A percentile compares a stretch with the other conserved stretches of the same genome.
phyloP scores from a whole-genome alignment of 345 rosid species.

The Citrus sp. region DNA sequence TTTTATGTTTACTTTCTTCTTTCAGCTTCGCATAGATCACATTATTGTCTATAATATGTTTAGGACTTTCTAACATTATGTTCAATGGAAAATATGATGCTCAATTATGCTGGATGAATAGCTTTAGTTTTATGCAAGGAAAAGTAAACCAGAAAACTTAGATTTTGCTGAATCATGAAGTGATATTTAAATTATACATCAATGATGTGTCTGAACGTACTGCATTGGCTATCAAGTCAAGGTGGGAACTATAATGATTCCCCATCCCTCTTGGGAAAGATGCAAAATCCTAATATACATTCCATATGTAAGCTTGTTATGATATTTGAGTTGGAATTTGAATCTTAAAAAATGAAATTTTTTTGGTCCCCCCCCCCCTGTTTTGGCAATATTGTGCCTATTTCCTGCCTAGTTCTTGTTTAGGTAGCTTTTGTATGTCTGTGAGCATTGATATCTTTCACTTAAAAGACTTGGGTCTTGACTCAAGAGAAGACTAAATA shows the following conservation, averaged over 20 bases:
- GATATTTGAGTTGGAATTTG: not conserved
- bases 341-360: not conserved
- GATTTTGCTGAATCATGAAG: not conserved
- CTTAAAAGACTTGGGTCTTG: not conserved
- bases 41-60: not conserved
- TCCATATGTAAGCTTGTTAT: not conserved
- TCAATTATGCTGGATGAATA: not conserved
- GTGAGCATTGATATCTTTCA: not conserved
- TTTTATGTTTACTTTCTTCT: conserved; percentile 9
- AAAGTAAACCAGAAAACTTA: not conserved
- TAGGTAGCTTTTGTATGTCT: not conserved
- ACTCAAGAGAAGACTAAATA: not conserved
- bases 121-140: not conserved
- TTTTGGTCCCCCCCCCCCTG: not conserved
- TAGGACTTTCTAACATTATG: not conserved
- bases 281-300: not conserved
- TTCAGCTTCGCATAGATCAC: not conserved
- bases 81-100: not conserved
- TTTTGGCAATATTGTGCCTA: not conserved
- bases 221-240: not conserved
- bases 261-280: not conserved
- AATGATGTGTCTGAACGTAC: not conserved
- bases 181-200: not conserved
- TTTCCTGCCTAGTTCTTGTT: not conserved
- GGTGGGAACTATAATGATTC: not conserved